These are phyloP conservation scores for Gloeophyllum trabeum DNA, from an alignment of 768 basidiomycete species.

Conservation along the genomic window DNA sequence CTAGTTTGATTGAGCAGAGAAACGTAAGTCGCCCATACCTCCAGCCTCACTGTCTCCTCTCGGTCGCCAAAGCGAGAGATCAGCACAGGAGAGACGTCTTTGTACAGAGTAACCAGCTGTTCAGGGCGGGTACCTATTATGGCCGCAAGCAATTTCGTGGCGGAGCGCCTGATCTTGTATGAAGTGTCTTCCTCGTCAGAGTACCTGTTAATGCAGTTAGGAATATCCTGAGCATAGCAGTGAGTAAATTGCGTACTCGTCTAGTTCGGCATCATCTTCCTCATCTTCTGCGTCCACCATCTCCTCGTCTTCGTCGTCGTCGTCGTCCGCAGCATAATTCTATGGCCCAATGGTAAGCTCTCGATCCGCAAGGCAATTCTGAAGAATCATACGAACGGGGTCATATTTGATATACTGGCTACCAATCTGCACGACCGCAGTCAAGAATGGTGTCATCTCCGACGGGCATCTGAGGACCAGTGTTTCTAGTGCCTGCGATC, in stretches of 20 bases:
- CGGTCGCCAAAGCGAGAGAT: conserved; percentile 91
- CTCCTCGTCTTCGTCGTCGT: conserved; percentile 51
- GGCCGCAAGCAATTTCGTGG: conserved; percentile 81
- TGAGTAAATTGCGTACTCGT: conserved; percentile 40
- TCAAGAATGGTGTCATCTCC: conserved; percentile 68
- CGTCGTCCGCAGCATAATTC: conserved; percentile 68
- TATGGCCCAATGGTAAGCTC: conserved; percentile 3
- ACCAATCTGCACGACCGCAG: conserved; percentile 57
- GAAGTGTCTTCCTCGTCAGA: conserved; percentile 98
- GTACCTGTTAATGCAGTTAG: conserved; percentile 39
- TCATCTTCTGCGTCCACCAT: conserved; percentile 57
- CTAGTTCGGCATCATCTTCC: conserved; percentile 71
- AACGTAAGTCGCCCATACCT: conserved; percentile 84
- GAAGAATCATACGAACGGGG: conserved; percentile 45
- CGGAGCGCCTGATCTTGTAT: conserved; percentile 91
- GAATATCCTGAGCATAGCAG: conserved; percentile 6
- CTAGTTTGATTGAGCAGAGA: conserved; percentile 76
- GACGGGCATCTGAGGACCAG: conserved; percentile 75
- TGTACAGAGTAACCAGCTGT: conserved; percentile 68
- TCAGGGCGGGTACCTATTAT: conserved; percentile 88
- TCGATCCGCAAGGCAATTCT: not conserved
- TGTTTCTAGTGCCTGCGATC: conserved; percentile 66
- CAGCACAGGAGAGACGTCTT: conserved; percentile 75
- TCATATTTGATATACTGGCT: conserved; percentile 84
- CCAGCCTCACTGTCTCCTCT: conserved; percentile 88